Conservation (phyloP, 169 alveolate genomes). For the Blepharisma undulans region DNA sequence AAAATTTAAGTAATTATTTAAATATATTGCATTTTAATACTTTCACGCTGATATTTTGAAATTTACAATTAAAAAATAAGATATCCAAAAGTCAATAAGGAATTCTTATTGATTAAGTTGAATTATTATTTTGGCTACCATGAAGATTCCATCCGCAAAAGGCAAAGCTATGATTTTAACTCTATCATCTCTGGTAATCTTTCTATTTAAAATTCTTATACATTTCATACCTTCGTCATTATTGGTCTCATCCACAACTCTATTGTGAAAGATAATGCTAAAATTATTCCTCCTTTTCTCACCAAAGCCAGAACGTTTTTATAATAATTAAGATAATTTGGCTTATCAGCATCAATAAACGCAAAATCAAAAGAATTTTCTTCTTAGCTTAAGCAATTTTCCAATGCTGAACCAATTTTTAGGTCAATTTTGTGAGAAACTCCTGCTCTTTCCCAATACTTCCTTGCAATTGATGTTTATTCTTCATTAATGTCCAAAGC, state of each 20-base stretch:
- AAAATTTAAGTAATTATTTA: too few relatives aligned
- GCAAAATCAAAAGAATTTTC: slow-evolving; percentile 57
- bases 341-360: slow-evolving; percentile 51
- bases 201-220: background rate
- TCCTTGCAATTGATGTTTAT: slow-evolving; percentile 44
- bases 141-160: slow-evolving; percentile 4
- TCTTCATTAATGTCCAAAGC: slow-evolving; percentile 56
- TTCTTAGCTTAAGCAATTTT: background rate
- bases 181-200: background rate
- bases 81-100: background rate
- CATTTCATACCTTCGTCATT: background rate
- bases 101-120: too few relatives aligned
- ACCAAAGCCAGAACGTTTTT: slow-evolving; percentile 41
- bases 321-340: slow-evolving; percentile 43
- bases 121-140: background rate
- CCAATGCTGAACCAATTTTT: slow-evolving; percentile 43
- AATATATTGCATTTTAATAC: too few relatives aligned
- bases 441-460: slow-evolving; percentile 56
- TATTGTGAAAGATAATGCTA: slow-evolving; percentile 49
- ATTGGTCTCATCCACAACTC: slow-evolving; percentile 38
- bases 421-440: slow-evolving; percentile 48
- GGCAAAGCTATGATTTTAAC: background rate
- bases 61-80: too few relatives aligned
- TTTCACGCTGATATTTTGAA: too few relatives aligned
- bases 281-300: slow-evolving; percentile 51